phyloP scores from a whole-genome alignment of 805 yeast genomes.

The Metschnikowia borealis region DNA sequence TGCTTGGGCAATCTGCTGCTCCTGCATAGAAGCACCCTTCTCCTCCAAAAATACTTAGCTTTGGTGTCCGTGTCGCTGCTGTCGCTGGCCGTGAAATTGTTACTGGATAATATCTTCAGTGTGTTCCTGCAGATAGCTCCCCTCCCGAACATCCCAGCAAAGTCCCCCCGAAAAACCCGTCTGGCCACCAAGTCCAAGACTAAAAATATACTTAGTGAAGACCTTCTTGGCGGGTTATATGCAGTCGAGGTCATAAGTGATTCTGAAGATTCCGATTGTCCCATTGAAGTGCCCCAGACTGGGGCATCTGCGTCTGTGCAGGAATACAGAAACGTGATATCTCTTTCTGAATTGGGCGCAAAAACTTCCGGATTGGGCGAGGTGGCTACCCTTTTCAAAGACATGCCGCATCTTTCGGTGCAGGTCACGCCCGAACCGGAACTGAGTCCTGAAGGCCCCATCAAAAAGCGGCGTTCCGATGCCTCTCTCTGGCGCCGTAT shows the following conservation, averaged over 20 bases:
- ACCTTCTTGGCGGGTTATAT: neutral
- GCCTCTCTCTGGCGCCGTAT: constrained; percentile 9
- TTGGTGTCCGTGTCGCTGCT: neutral
- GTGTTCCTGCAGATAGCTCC: neutral
- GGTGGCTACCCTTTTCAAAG: constrained; percentile 16
- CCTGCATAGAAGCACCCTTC: constrained; percentile 16
- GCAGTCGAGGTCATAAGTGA: constrained; percentile 22
- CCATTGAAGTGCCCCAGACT: constrained; percentile 3
- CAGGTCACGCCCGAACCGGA: constrained; percentile 14
- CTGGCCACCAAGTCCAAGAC: no score
- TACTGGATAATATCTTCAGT: neutral
- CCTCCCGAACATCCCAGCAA: neutral
- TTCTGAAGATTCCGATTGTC: constrained; percentile 19
- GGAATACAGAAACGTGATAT: constrained; percentile 3
- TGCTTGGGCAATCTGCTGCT: constrained; percentile 20
- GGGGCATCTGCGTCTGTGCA: neutral
- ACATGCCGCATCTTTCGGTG: constrained; percentile 19
- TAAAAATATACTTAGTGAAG: neutral
- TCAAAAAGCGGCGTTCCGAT: constrained; percentile 1
- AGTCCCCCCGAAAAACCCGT: neutral
- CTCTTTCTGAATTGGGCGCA: constrained; percentile 13
- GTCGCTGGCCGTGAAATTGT: neutral
- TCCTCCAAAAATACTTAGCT: constrained; percentile 14
- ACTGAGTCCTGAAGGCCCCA: neutral
- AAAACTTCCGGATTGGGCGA: constrained; percentile 18